Evolutionary conservation across 2,329 filamentous ascomycete genomes (phyloP).

Genomic region (Arthroderma uncinatum): DNA sequence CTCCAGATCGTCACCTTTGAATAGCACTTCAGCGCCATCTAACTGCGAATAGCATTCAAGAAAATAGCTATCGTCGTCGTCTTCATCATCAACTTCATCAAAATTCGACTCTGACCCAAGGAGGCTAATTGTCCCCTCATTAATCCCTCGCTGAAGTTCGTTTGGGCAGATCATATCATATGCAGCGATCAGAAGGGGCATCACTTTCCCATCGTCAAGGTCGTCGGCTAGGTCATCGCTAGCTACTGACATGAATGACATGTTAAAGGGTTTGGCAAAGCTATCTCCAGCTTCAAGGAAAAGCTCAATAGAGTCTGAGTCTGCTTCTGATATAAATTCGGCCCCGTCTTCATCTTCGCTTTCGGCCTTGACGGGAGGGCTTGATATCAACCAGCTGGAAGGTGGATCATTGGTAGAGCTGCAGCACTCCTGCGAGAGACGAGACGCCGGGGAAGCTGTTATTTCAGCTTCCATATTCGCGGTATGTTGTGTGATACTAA

Average conservation of each 20-base stretch:
- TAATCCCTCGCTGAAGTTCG: neutral
- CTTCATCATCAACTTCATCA: neutral
- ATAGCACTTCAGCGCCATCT: neutral
- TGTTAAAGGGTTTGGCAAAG: neutral
- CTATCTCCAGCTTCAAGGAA: neutral
- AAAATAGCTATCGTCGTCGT: neutral
- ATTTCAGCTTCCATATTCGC: neutral
- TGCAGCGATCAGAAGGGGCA: neutral
- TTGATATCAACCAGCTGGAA: neutral
- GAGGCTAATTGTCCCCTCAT: neutral
- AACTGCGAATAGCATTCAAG: too few relatives aligned
- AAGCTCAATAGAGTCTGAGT: neutral
- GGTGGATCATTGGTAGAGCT: neutral
- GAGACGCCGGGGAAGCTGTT: neutral
- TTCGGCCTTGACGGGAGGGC: neutral
- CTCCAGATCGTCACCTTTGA: neutral
- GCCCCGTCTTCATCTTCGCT: neutral
- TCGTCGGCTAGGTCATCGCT: neutral
- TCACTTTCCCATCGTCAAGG: neutral
- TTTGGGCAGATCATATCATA: neutral
- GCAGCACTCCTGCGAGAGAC: neutral
- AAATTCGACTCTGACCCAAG: neutral
- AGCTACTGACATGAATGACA: neutral
- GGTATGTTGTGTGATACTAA: neutral
- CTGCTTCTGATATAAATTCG: neutral